Evolutionary conservation across 306 rosid genomes (phyloP).

Genomic region (Quercus berberidifolia): DNA sequence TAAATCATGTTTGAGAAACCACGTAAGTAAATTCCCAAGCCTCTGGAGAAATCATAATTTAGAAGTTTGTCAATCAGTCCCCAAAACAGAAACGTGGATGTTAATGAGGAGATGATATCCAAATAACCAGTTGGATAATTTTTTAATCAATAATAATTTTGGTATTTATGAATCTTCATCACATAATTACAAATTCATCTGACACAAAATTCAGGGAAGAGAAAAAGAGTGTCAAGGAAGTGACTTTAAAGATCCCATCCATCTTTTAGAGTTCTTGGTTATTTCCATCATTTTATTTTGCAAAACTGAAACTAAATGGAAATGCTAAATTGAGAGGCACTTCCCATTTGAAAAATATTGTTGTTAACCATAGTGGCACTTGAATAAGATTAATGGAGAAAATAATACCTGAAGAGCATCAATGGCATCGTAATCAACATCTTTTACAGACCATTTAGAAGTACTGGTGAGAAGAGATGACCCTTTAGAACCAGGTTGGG

Average conservation of each 20-base stretch:
- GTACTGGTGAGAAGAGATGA: slow-evolving; percentile 39
- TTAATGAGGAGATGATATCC: not conserved
- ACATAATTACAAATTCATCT: not conserved
- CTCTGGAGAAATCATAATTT: not conserved
- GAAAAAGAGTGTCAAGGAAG: not conserved
- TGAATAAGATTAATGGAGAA: not conserved
- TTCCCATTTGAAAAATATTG: not conserved
- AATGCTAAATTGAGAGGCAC: not conserved
- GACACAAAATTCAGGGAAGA: not conserved
- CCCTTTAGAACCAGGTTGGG: slow-evolving; percentile 47
- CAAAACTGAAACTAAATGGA: not conserved
- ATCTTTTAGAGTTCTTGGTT: not conserved
- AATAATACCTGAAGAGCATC: slow-evolving; percentile 83
- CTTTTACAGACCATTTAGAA: slow-evolving; percentile 70
- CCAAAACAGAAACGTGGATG: too few species aligned
- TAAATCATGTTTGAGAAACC: not conserved
- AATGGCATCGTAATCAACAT: slow-evolving; percentile 81
- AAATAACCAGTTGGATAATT: not conserved
- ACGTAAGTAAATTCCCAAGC: not conserved
- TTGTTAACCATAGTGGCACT: not conserved
- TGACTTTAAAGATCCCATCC: not conserved
- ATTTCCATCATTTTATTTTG: not conserved
- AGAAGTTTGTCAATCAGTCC: not conserved
- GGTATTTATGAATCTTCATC: not conserved
- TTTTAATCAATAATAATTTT: too few species aligned